A percentile compares a stretch with the other conserved stretches of the same genome.
Evolutionary conservation across 148 eudicot species (phyloP).

Genomic region (Rhododendron kiyosumense): DNA sequence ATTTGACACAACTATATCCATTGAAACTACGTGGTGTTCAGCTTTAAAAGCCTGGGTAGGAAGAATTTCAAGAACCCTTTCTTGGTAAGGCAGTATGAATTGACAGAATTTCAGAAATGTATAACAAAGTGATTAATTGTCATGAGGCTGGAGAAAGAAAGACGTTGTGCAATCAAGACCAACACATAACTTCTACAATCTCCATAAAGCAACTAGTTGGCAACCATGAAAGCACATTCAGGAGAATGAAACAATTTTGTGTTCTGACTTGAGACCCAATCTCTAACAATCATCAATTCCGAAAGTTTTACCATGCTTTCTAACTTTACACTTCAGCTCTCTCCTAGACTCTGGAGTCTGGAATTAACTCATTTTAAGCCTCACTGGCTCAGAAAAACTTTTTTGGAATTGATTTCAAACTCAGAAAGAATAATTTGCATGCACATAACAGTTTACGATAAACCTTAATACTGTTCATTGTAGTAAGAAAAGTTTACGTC

Average conservation of each 20-base stretch:
- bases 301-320: neutral
- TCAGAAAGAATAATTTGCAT: neutral
- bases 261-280: neutral
- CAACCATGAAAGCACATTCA: neutral
- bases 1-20: neutral
- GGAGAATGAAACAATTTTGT: neutral
- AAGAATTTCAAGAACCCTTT: neutral
- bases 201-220: slow-evolving; percentile 1
- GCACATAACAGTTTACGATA: neutral
- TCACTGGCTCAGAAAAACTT: neutral
- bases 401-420: neutral
- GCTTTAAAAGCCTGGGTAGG: neutral
- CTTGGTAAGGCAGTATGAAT: neutral
- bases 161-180: neutral
- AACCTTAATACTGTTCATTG: neutral
- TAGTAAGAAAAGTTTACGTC: neutral
- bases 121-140: neutral
- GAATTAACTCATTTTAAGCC: neutral
- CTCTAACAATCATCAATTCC: neutral
- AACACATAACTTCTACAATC: neutral
- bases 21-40: neutral
- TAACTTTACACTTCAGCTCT: neutral
- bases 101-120: neutral
- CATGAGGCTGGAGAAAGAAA: neutral
- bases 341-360: neutral